A percentile compares a stretch with the other conserved stretches of the same genome.
Evolutionary conservation across 2,329 filamentous ascomycete species (phyloP).

Genomic region (Hypocrella siamensis): DNA sequence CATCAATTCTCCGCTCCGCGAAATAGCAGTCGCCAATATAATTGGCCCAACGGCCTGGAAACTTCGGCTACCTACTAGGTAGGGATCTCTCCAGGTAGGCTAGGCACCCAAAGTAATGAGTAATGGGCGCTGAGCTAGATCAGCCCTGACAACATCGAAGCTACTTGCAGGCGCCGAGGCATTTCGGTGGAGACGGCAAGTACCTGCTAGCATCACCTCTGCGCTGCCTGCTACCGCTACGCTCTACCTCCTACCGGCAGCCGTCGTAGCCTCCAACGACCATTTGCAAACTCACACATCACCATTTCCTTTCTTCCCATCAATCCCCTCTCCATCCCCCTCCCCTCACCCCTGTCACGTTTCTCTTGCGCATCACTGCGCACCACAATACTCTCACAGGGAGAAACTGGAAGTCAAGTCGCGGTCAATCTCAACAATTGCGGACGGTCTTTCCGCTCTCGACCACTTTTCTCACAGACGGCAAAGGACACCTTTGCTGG

Average conservation of each 20-base stretch:
- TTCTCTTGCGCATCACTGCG: background rate
- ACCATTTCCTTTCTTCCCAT: background rate
- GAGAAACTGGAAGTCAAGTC: no score
- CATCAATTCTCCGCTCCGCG: constrained; percentile 21
- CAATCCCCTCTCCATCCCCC: constrained; percentile 5
- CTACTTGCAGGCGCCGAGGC: no score
- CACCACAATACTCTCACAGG: no score
- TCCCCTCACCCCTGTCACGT: constrained; percentile 7
- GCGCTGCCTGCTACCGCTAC: background rate
- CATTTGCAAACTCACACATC: constrained; percentile 6
- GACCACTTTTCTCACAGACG: constrained; percentile 10
- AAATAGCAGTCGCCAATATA: constrained; percentile 13
- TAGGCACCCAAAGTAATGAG: no score
- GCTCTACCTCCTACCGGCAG: background rate
- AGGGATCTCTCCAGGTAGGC: no score
- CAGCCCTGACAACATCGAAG: no score
- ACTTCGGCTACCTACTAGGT: no score
- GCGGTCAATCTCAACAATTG: no score
- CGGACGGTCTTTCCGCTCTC: constrained; percentile 2
- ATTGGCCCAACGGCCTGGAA: no score
- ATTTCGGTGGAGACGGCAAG: no score
- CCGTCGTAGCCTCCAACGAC: constrained; percentile 4
- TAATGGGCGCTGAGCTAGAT: no score
- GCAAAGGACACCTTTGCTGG: constrained; percentile 12
- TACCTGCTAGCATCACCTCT: background rate